These are phyloP conservation scores for Sechiopsis laciniata DNA, from an alignment of 306 rosid species.

Conservation along the genomic window DNA sequence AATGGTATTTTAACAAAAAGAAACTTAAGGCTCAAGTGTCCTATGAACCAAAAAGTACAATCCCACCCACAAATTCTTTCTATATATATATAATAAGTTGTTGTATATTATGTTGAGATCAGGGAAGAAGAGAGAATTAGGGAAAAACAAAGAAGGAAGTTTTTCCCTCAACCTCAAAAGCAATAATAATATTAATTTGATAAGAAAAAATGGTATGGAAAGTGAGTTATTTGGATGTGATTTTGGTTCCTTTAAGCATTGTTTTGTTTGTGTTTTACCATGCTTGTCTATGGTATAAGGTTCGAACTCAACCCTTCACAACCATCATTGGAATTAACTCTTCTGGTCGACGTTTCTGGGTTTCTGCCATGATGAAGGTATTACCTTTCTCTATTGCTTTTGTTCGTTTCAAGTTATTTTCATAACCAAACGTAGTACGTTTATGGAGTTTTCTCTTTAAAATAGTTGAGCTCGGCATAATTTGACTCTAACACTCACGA, in stretches of 20 bases:
- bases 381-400: not conserved
- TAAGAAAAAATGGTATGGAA: slow-evolving; percentile 65
- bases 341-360: slow-evolving; percentile 73
- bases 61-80: not conserved
- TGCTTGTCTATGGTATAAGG: slow-evolving; percentile 71
- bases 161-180: no score
- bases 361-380: slow-evolving; percentile 72
- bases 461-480: no score
- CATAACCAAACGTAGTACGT: no score
- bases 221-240: slow-evolving; percentile 70
- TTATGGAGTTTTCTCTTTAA: no score
- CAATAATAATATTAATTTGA: no score
- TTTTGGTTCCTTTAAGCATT: slow-evolving; percentile 64
- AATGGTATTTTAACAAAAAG: not conserved
- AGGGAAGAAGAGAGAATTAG: no score
- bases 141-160: no score
- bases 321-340: slow-evolving; percentile 80
- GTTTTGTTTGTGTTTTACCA: slow-evolving; percentile 47
- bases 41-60: not conserved
- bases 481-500: no score
- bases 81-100: no score
- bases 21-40: not conserved
- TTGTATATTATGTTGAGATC: no score
- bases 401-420: no score
- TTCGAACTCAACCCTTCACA: slow-evolving; percentile 51